Base-by-base conservation (phyloP, 1,284 basidiomycete genomes). In the Ceratobasidium sp. region DNA sequence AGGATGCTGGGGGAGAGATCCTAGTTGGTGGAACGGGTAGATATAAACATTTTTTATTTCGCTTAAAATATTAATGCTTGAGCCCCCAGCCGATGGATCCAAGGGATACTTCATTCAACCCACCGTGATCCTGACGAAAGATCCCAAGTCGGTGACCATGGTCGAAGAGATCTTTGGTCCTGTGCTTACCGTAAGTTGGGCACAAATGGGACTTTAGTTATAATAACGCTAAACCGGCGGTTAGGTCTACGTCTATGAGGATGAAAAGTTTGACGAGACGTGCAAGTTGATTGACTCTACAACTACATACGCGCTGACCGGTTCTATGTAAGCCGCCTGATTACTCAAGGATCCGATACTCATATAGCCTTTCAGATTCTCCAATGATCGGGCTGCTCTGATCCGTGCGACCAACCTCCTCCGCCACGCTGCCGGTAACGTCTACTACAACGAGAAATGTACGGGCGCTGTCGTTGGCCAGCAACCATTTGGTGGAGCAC, bases 151-250 rank as follows among this genome's bases (percentile, higher is more conserved):
- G 5, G 87, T 98, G 71, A 98, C 97, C 12, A 96, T 99, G 92
- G 91, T 91, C 44, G 95, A 98, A 83, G 97, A 99, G 87, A 95
- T 99, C 83, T 99, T 99, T 82, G 98, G 98, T 3, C 98, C 98
- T 51, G 97, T 99, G 72, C 85, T 99, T 79, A 98, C 97, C 53
- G 95, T 95, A 82, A 83, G 88, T 86, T 77, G 33, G 81, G 81
- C 75, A 40, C 9, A 80, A 40, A n/a, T 28, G 58, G 40, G 40
- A 15, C 2, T 23, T 33, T 12, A 2, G 2, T 40, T 58, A 18
- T 26, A n/a, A 66, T 78, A 63, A 79, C 63, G 39, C 40, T 49
- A 60, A 71, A 40, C 28, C 42, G 55, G 67, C 67, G 49, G 40
- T 56, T 81, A 93, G 92, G 91, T 94, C 79, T 98, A 92, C 86